phyloP scores from a whole-genome alignment of 495 filamentous ascomycete species.

The Penicillium egyptiacum region DNA sequence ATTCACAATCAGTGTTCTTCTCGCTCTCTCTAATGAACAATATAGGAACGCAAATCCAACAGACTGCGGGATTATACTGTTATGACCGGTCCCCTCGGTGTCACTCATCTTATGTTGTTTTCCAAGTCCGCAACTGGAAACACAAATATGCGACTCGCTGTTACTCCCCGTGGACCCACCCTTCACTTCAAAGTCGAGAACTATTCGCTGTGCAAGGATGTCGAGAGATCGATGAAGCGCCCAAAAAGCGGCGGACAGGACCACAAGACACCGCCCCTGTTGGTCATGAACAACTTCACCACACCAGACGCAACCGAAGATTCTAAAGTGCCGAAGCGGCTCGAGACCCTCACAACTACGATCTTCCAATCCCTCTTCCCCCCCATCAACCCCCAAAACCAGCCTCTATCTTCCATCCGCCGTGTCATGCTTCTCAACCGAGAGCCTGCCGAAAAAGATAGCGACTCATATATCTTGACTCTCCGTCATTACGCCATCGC shows the following conservation, averaged over 20 bases:
- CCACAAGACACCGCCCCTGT: conserved; percentile 75
- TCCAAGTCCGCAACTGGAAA: conserved; percentile 87
- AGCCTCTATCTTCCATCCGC: conserved; percentile 82
- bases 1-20: background rate
- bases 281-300: conserved; percentile 98
- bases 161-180: conserved; percentile 88
- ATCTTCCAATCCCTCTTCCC: conserved; percentile 97
- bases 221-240: conserved; percentile 75
- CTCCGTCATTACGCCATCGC: conserved; percentile 94
- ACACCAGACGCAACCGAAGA: conserved; percentile 56
- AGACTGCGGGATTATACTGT: conserved; percentile 87
- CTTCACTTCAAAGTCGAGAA: conserved; percentile 94
- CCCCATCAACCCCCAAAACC: conserved; percentile 88
- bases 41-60: conserved; percentile 83
- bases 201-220: conserved; percentile 90
- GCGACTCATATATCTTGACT: conserved; percentile 78
- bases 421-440: conserved; percentile 89
- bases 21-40: conserved; percentile 9
- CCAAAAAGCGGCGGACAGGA: conserved; percentile 80
- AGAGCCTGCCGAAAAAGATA: conserved; percentile 54
- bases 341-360: conserved; percentile 89
- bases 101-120: conserved; percentile 92
- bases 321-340: conserved; percentile 73
- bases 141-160: conserved; percentile 84
- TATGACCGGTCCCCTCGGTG: conserved; percentile 93